phyloP scores from a whole-genome alignment of 257 asterid species.

The Solanum peruvianum region DNA sequence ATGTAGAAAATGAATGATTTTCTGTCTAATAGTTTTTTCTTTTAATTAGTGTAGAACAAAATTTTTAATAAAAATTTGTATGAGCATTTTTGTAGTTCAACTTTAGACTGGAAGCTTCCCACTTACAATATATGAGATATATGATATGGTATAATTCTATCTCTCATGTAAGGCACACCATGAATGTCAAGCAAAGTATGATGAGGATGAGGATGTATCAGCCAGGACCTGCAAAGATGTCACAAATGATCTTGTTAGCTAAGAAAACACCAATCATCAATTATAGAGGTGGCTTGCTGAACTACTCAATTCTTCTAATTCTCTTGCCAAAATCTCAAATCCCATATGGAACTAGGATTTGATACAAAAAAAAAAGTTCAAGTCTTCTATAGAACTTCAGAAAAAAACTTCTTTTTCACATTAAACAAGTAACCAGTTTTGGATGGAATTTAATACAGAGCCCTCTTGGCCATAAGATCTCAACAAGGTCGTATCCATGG shows the following conservation, averaged over 20 bases:
- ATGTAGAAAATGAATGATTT: no score
- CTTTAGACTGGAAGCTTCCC: no score
- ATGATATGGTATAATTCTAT: background rate
- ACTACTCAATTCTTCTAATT: background rate
- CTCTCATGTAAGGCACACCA: background rate
- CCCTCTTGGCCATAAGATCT: background rate
- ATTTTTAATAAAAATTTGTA: no score
- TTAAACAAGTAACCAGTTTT: background rate
- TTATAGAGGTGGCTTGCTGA: background rate
- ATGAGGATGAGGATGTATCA: constrained; percentile 94
- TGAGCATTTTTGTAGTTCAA: no score
- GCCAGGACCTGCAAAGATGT: constrained; percentile 69
- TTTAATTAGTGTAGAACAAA: no score
- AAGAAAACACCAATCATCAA: background rate
- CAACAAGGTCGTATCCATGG: background rate
- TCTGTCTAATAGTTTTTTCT: no score
- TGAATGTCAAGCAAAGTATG: constrained; percentile 71
- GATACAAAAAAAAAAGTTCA: background rate
- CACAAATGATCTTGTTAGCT: background rate
- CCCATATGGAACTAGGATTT: background rate
- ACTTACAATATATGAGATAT: no score
- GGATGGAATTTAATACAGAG: background rate
- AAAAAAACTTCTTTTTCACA: background rate
- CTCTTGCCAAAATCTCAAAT: background rate
- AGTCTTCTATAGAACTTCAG: background rate